phyloP scores from a whole-genome alignment of 768 basidiomycete genomes.

The Exidia glandulosa region DNA sequence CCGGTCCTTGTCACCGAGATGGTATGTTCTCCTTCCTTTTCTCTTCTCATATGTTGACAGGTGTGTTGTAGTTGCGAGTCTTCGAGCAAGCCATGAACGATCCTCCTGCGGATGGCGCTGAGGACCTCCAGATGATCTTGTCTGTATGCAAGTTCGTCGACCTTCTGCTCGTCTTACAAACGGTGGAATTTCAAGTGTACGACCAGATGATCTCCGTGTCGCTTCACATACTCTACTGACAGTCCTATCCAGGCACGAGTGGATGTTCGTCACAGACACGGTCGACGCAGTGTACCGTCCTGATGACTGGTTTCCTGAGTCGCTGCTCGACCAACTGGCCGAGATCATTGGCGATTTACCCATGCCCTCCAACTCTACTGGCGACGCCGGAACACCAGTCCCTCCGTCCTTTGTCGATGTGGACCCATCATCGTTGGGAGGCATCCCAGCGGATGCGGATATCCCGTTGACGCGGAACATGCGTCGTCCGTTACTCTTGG shows the following conservation, averaged over 20 bases:
- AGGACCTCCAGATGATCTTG: slow-evolving; percentile 71
- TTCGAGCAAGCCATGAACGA: slow-evolving; percentile 71
- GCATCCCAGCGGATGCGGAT: slow-evolving; percentile 15
- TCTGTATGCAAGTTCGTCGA: slow-evolving; percentile 93
- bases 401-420: slow-evolving; percentile 19
- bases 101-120: slow-evolving; percentile 69
- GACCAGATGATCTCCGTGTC: slow-evolving; percentile 11
- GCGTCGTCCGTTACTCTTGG: slow-evolving; percentile 64
- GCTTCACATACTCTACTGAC: background rate
- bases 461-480: slow-evolving; percentile 30
- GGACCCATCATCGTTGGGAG: slow-evolving; percentile 13
- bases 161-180: slow-evolving; percentile 83
- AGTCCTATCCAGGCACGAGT: slow-evolving; percentile 37
- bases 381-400: slow-evolving; percentile 1
- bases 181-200: slow-evolving; percentile 96
- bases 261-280: slow-evolving; percentile 97
- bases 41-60: no score
- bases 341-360: slow-evolving; percentile 71
- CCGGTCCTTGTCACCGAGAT: slow-evolving; percentile 90
- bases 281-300: slow-evolving; percentile 89
- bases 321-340: slow-evolving; percentile 83
- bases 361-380: slow-evolving; percentile 5
- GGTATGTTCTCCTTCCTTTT: slow-evolving; percentile 28
- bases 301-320: slow-evolving; percentile 70
- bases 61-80: slow-evolving; percentile 65